Base-by-base conservation (phyloP, 768 basidiomycete genomes). In the Boletus tylopilopsis region DNA sequence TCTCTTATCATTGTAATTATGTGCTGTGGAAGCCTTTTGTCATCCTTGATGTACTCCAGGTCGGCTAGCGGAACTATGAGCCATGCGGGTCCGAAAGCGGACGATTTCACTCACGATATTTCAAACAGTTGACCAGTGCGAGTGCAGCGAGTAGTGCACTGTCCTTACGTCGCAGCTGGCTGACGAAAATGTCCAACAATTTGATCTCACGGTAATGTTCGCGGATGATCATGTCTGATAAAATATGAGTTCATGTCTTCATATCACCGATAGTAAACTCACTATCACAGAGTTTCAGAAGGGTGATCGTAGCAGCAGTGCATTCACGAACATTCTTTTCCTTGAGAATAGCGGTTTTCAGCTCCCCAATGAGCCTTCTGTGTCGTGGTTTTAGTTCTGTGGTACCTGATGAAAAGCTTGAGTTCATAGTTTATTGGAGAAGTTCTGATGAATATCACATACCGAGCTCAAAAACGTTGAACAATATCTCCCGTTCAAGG, bases 61-160 rank as follows among this genome's bases (percentile, higher is more conserved):
- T 54, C 54, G 8, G 3, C 62, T 63, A 8, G n/a, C 8, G 16
- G 11, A 21, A 24, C 24, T 16, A 1, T 53, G 5, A 53, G 35
- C 22, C 7, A 35, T 7, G 9, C 1, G 1, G 5, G 4, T 16
- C 11, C 23, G 4, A 16, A 6, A 2, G 15, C 8, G 38, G 7
- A 16, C 9, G 15, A 34, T 30, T 39, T 18, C 1, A 48, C 62
- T 42, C 27, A 64, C 61, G 2, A 6, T 54, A 27, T 37, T 54
- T 50, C 47, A 64, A 16, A 41, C 58, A 64, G 5, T 21, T 49
- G 2, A 41, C 34, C 30, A 64, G 32, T 2, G 62, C 61, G 11
- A 61, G 61, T 12, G 58, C 58, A 25, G 56, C 58, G 7, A 64
- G 56, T 11, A 63, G 34, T 3, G 61, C 53, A 2, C 37, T 51